Base-by-base conservation (phyloP, 352 stramenopile genomes). In the Globisporangium nunn region DNA sequence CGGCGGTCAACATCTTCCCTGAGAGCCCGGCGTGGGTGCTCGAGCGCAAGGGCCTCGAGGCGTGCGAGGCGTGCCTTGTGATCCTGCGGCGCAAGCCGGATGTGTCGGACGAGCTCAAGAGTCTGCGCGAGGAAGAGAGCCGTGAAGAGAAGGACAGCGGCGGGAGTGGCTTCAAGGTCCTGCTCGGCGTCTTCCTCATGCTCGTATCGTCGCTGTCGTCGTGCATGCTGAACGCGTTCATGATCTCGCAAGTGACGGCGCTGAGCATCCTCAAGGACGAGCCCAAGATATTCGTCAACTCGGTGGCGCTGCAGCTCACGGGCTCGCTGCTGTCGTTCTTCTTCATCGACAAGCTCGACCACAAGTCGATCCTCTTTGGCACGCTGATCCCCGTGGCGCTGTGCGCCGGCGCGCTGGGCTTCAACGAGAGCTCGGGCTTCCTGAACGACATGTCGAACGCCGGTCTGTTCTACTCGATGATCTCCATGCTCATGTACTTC, bases 21-120 rank as follows among this genome's bases (percentile, higher is more conserved):
- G 81, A 91, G 52, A 88, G 76, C 68, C 78, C 81, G n/a, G 81
- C 81, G 62, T 91, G 78, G 78, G 72, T 88, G n/a, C 55, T 82
- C 39, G 70, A 80, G 37, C 78, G 78, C 52, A 78, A 88, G 56
- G 81, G 81, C 28, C 77, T 69, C 67, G 78, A 91, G 31, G 75
- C 79, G n/a, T 88, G 78, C 46, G 76, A 89, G 58, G 67, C 67
- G 0, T 84, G 72, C 29, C 63, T 91, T 0, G 71, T 83, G 1
- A 70, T 89, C 54, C 52, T 91, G 17, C 78, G 81, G 45, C 81
- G 81, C 48, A 88, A 88, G 53, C 68, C 68, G 33, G 78, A 81
- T 48, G 81, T 91, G 0, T 64, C 75, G 6, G 81, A 87, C 2
- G 81, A 91, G 54, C 68, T 91, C 18, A 83, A 86, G 61, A 62